Evolutionary conservation across 371 early-diverging fungal genomes (phyloP).

Genomic region (Mortierella sp.): DNA sequence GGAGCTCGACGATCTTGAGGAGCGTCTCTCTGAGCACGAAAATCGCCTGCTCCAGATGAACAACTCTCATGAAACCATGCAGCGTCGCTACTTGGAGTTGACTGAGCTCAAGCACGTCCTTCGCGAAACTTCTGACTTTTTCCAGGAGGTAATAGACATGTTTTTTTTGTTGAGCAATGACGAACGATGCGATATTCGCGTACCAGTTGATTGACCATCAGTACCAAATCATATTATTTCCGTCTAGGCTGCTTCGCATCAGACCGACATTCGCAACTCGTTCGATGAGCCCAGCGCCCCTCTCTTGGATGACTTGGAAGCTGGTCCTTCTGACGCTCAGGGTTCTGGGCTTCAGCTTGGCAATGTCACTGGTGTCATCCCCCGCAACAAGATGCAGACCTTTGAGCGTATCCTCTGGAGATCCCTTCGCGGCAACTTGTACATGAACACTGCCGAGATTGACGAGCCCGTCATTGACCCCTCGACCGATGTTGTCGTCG

Average conservation of each 20-base stretch:
- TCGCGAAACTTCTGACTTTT: conserved; percentile 88
- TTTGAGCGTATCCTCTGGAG: conserved; percentile 98
- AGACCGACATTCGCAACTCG: conserved; percentile 64
- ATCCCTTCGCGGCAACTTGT: conserved; percentile 97
- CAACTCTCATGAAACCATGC: conserved; percentile 86
- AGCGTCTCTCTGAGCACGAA: conserved; percentile 86
- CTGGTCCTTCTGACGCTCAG: conserved; percentile 59
- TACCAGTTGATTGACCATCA: background rate
- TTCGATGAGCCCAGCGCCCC: conserved; percentile 76
- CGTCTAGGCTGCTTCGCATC: conserved; percentile 67
- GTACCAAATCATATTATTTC: background rate
- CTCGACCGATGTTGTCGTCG: conserved; percentile 83
- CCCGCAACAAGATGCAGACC: conserved; percentile 84
- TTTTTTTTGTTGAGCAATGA: background rate
- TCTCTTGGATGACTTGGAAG: conserved; percentile 73
- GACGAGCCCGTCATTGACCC: conserved; percentile 93
- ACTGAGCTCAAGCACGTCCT: conserved; percentile 94
- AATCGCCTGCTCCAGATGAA: conserved; percentile 90
- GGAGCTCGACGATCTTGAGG: conserved; percentile 96
- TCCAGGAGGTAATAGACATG: conserved; percentile 71
- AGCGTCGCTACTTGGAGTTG: conserved; percentile 88
- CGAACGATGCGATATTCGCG: no score
- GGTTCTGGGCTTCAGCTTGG: conserved; percentile 37
- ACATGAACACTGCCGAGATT: conserved; percentile 96
- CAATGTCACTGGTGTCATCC: conserved; percentile 93